Evolutionary conservation across 2,329 filamentous ascomycete genomes (phyloP).

Genomic region (Aureobasidium sp.): DNA sequence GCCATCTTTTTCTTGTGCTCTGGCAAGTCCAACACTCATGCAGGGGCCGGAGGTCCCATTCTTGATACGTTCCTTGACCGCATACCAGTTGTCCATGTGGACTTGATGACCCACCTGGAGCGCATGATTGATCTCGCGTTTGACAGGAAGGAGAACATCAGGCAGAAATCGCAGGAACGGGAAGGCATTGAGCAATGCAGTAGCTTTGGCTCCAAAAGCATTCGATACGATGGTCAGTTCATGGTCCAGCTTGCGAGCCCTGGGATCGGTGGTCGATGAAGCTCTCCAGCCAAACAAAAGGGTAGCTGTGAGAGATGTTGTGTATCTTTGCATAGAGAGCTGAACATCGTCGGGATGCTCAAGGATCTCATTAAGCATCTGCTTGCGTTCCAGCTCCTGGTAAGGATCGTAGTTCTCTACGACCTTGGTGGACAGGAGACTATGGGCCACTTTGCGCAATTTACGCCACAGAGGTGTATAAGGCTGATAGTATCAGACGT

Average conservation of each 20-base stretch:
- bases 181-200: slow-evolving; percentile 42
- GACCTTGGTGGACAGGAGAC: slow-evolving; percentile 41
- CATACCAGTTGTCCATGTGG: neutral
- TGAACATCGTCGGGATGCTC: slow-evolving; percentile 37
- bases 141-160: slow-evolving; percentile 26
- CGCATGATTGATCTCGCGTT: slow-evolving; percentile 15
- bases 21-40: slow-evolving; percentile 20
- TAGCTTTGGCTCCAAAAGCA: slow-evolving; percentile 35
- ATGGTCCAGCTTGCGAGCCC: slow-evolving; percentile 39
- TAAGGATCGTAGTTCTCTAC: slow-evolving; percentile 46
- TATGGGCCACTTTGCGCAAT: slow-evolving; percentile 37
- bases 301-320: slow-evolving; percentile 43
- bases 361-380: slow-evolving; percentile 46
- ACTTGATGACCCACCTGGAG: neutral
- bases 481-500: neutral
- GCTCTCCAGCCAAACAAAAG: slow-evolving; percentile 43
- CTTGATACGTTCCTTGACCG: neutral
- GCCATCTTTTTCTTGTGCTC: slow-evolving; percentile 21
- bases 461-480: slow-evolving; percentile 26
- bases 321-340: slow-evolving; percentile 43
- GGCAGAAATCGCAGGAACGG: slow-evolving; percentile 42
- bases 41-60: neutral
- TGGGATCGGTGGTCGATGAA: slow-evolving; percentile 35
- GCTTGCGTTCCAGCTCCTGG: slow-evolving; percentile 50
- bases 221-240: slow-evolving; percentile 38